Evolutionary conservation across 2,329 filamentous ascomycete genomes (phyloP).

Genomic region (Cadophora luteo-olivacea): DNA sequence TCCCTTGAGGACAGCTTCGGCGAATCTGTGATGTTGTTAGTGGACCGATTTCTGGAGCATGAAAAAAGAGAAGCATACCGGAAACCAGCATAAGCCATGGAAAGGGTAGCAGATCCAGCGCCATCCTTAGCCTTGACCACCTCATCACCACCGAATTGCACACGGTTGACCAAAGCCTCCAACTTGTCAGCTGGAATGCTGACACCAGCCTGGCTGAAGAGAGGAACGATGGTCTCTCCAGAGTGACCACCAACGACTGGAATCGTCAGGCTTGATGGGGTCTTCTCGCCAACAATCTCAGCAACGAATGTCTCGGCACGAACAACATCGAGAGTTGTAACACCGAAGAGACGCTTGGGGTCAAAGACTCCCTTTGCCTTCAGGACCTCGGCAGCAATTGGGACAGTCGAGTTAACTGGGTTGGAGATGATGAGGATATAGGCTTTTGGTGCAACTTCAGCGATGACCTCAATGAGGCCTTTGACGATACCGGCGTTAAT

Average conservation of each 20-base stretch:
- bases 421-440: slow-evolving; percentile 98
- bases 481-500: slow-evolving; percentile 99
- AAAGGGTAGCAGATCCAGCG: slow-evolving; percentile 86
- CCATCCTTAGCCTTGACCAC: slow-evolving; percentile 96
- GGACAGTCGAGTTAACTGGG: slow-evolving; percentile 98
- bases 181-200: slow-evolving; percentile 89
- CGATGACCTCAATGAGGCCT: slow-evolving; percentile 86
- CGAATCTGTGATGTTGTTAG: slow-evolving; percentile 66
- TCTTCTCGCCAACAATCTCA: slow-evolving; percentile 80
- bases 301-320: slow-evolving; percentile 97
- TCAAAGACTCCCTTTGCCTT: slow-evolving; percentile 94
- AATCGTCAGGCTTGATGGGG: slow-evolving; percentile 82
- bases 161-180: slow-evolving; percentile 88
- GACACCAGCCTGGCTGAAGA: slow-evolving; percentile 89
- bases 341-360: slow-evolving; percentile 94
- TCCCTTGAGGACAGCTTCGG: slow-evolving; percentile 92
- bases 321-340: slow-evolving; percentile 98
- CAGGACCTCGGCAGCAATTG: slow-evolving; percentile 95
- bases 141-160: slow-evolving; percentile 98
- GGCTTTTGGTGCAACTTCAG: slow-evolving; percentile 89
- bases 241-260: slow-evolving; percentile 97
- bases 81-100: slow-evolving; percentile 96
- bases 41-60: too few relatives aligned
- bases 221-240: slow-evolving; percentile 95
- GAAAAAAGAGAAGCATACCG: slow-evolving; percentile 68